Base-by-base conservation (phyloP, 2,329 filamentous ascomycete species). In the Penicillium vulpinum region DNA sequence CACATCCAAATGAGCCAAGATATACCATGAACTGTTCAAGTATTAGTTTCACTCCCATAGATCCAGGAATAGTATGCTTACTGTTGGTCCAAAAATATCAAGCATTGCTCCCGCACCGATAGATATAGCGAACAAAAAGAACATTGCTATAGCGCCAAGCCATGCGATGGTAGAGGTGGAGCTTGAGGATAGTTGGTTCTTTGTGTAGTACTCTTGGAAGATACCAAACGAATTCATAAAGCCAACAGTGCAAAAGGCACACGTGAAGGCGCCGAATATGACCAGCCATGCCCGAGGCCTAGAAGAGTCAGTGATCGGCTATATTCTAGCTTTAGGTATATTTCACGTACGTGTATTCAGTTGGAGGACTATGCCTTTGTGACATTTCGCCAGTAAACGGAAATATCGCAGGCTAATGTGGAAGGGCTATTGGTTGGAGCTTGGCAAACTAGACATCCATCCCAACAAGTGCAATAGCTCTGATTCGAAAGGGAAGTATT, bases 161-260 rank as follows among this genome's bases (percentile, higher is more conserved):
- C 73, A 75, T 47, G 69, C 67, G 18, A 75, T 70, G 1, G 66
- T 69, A 1, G 69, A 73, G 35, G 66, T 59, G 0, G 67, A 67
- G 33, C 66, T 56, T 16, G 63, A 43, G 2, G 64, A 58, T 3
- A 75, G 60, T 24, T 72, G 61, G 2, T 61, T 51, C 11, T 56
- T 51, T 2, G 59, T 50, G 39, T 75, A 75, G 56, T 73, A 73
- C 28, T 68, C 65, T 55, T 75, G 55, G 48, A 75, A 75, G 0
- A 75, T 57, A 4, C 72, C 72, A 38, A 75, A 76, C 0, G 73
- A 68, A 56, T 75, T 75, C 26, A 73, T 52, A 38, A 76, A 76
- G 1, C 74, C 74, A 1, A 75, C 71, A 0, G 71, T 73, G 57
- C 73, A 75, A 53, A 76, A 76, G 0, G 70, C 40, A 9, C 64